Conservation (phyloP, 2,329 filamentous ascomycete species). For the Scedosporium dehoogii region DNA sequence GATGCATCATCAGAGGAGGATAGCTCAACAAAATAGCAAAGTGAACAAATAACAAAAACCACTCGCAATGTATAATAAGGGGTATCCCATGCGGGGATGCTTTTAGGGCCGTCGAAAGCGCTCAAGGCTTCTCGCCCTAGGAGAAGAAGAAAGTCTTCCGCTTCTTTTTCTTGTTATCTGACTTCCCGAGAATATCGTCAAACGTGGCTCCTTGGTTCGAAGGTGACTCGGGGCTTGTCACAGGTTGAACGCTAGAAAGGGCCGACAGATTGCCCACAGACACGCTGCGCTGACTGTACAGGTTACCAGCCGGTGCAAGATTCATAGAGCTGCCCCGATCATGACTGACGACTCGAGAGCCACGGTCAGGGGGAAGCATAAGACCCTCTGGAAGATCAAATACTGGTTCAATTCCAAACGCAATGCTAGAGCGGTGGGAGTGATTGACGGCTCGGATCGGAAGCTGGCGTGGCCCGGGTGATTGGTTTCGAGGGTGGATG, state of each 20-base stretch:
- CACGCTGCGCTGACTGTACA: slow-evolving; percentile 16
- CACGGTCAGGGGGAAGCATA: slow-evolving; percentile 6
- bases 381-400: slow-evolving; percentile 7
- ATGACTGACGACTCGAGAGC: slow-evolving; percentile 15
- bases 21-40: not conserved
- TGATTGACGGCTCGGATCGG: slow-evolving; percentile 14
- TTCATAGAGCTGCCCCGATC: slow-evolving; percentile 16
- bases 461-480: slow-evolving; percentile 19
- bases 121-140: not conserved
- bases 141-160: slow-evolving; percentile 26
- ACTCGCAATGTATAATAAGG: not conserved
- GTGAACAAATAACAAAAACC: not conserved
- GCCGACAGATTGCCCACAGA: slow-evolving; percentile 26
- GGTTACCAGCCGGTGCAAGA: slow-evolving; percentile 8
- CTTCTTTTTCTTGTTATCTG: slow-evolving; percentile 28
- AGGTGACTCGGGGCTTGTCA: slow-evolving; percentile 12
- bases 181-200: slow-evolving; percentile 35
- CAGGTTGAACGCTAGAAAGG: slow-evolving; percentile 12
- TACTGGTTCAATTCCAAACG: slow-evolving; percentile 32
- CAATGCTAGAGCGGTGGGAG: slow-evolving; percentile 31
- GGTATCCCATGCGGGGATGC: too few relatives aligned
- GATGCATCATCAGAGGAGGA: too few relatives aligned
- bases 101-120: not conserved
- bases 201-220: slow-evolving; percentile 30
- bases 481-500: slow-evolving; percentile 28